A percentile compares a stretch with the other conserved stretches of the same genome.
Evolutionary conservation across 106 monocot species (phyloP).

Genomic region (Phalaenopsis equestris): DNA sequence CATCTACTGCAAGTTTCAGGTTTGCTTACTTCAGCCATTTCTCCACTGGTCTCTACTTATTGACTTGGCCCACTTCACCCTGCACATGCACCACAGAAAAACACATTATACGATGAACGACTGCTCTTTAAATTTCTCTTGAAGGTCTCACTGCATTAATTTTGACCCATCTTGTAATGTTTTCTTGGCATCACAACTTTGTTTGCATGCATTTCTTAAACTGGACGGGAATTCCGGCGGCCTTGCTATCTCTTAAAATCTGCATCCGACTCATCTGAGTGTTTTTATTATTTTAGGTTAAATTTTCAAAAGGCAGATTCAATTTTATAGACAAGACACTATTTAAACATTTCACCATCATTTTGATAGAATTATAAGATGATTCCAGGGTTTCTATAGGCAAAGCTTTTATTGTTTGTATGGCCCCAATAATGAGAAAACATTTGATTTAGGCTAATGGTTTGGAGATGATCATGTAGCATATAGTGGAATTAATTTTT

Average conservation of each 20-base stretch:
- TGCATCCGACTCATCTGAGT: no score
- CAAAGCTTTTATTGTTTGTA: no score
- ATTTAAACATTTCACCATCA: no score
- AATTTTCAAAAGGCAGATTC: no score
- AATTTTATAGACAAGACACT: no score
- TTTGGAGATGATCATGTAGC: no score
- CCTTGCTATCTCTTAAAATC: neutral
- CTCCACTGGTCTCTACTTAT: neutral
- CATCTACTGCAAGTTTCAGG: constrained; percentile 99
- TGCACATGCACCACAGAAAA: neutral
- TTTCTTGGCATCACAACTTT: neutral
- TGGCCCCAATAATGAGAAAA: no score
- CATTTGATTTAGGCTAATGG: no score
- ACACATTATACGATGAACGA: neutral
- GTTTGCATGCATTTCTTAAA: neutral
- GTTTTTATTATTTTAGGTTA: no score
- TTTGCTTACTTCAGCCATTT: constrained; percentile 16
- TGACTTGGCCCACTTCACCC: neutral
- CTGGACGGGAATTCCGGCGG: neutral
- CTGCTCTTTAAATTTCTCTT: neutral
- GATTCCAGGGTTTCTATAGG: no score
- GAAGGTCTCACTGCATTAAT: neutral
- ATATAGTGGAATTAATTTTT: no score
- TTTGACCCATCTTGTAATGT: neutral
- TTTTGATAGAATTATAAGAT: no score